Percentiles rank a stretch among this genome's conserved stretches.
Conservation (phyloP, 1,139 yeast species). For the Yamadazyma dushanensis region DNA sequence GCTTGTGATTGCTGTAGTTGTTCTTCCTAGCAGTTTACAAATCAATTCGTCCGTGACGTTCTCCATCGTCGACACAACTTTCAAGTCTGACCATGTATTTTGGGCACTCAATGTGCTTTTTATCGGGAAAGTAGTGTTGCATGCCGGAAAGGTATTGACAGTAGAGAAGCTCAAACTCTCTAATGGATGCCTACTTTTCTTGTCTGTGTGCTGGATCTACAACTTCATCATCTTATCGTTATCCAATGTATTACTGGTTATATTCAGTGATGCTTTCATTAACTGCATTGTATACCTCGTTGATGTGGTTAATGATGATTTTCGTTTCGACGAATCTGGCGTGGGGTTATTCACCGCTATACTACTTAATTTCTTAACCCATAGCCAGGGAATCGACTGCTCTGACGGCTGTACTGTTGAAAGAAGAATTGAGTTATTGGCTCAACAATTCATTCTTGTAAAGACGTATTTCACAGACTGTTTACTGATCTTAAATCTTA, state of each 20-base stretch:
- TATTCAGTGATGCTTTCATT: conserved; percentile 24
- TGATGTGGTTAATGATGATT: conserved; percentile 6
- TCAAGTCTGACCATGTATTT: conserved; percentile 24
- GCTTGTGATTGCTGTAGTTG: conserved; percentile 8
- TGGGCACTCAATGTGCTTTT: conserved; percentile 20
- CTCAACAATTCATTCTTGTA: conserved; percentile 6
- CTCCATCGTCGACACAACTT: conserved; percentile 10
- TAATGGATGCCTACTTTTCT: not conserved
- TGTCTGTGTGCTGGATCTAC: conserved; percentile 5
- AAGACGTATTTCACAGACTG: conserved; percentile 18
- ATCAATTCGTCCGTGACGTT: conserved; percentile 21
- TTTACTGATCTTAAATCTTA: conserved; percentile 23
- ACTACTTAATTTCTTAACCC: conserved; percentile 19
- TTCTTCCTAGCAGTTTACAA: conserved; percentile 19
- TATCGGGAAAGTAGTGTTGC: conserved; percentile 12
- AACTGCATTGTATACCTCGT: conserved; percentile 18
- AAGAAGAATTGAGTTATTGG: conserved; percentile 6
- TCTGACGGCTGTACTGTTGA: conserved; percentile 4
- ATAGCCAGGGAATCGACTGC: conserved; percentile 10
- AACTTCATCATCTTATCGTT: conserved; percentile 3
- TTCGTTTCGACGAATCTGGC: conserved; percentile 9
- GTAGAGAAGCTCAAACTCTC: not conserved
- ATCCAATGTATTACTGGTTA: conserved; percentile 4
- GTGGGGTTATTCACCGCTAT: conserved; percentile 21
- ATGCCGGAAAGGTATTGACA: conserved; percentile 12